Evolutionary conservation across 2,329 filamentous ascomycete species (phyloP).

Genomic region (Beauveria sp.): DNA sequence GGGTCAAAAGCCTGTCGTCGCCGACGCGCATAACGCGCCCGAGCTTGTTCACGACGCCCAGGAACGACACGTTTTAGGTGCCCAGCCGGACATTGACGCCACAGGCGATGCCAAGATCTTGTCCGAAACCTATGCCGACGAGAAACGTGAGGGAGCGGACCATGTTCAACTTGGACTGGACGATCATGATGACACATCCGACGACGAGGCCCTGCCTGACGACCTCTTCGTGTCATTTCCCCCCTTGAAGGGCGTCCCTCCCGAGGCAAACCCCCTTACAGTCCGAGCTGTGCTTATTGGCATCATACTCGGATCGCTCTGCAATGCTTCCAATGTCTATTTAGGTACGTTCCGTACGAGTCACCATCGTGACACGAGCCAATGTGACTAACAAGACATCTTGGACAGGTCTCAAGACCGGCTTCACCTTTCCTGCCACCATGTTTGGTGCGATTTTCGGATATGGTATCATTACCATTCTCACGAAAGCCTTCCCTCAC

Average conservation of each 20-base stretch:
- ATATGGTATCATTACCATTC: constrained; percentile 47
- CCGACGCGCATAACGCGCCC: neutral
- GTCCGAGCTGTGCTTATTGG: constrained; percentile 48
- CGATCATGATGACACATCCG: constrained; percentile 24
- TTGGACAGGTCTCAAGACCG: constrained; percentile 38
- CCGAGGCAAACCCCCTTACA: constrained; percentile 44
- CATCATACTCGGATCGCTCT: constrained; percentile 47
- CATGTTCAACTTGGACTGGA: neutral
- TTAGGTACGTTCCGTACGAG: constrained; percentile 33
- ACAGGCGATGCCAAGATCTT: neutral
- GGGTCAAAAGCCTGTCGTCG: constrained; percentile 2
- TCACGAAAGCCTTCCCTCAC: constrained; percentile 40
- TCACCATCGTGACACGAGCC: neutral
- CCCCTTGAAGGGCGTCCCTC: constrained; percentile 30
- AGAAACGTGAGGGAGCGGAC: neutral
- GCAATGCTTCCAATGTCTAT: constrained; percentile 57
- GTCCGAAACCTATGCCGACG: neutral
- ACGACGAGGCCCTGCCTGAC: constrained; percentile 13
- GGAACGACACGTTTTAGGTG: constrained; percentile 6
- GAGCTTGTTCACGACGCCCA: neutral
- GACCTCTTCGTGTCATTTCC: constrained; percentile 34
- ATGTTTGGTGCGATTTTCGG: constrained; percentile 51
- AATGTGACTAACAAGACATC: neutral
- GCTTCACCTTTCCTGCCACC: constrained; percentile 40
- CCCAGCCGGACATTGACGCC: constrained; percentile 13